These are phyloP conservation scores for Clavispora carvajalis DNA, from an alignment of 805 yeast species.

Conservation along the genomic window DNA sequence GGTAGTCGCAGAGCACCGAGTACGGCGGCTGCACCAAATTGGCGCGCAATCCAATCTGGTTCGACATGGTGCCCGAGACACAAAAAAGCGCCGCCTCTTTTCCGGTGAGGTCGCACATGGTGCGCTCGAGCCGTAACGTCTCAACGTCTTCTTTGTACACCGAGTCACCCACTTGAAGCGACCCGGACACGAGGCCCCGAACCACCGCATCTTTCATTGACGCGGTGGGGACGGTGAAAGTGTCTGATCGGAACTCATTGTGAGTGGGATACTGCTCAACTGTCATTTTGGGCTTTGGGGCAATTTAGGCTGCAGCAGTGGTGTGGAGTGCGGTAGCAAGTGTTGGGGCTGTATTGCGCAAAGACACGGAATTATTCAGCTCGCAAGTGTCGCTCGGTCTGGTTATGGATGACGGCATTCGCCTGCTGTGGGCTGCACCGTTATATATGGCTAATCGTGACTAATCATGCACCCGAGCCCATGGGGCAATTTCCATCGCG, in stretches of 20 bases:
- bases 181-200: conserved; percentile 23
- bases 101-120: conserved; percentile 66
- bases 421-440: no score
- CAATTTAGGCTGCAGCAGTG: no score
- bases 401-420: no score
- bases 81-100: conserved; percentile 78
- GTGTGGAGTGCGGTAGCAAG: no score
- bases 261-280: conserved; percentile 21
- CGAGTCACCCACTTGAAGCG: conserved; percentile 60
- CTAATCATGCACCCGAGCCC: background rate
- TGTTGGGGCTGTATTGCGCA: no score
- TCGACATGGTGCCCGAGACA: conserved; percentile 85
- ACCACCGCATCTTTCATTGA: conserved; percentile 63
- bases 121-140: conserved; percentile 58
- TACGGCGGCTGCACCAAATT: conserved; percentile 79
- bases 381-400: no score
- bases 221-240: conserved; percentile 82
- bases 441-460: background rate
- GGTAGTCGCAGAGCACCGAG: conserved; percentile 77
- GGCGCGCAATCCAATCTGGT: conserved; percentile 78
- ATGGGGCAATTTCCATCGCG: background rate
- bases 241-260: conserved; percentile 57
- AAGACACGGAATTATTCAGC: no score
- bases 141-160: conserved; percentile 83
- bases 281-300: conserved; percentile 1